Evolutionary conservation across 352 stramenopile species (phyloP), one percentile per base, ranked within the genome.

Genomic region (Pythium vanterpoolii): DNA sequence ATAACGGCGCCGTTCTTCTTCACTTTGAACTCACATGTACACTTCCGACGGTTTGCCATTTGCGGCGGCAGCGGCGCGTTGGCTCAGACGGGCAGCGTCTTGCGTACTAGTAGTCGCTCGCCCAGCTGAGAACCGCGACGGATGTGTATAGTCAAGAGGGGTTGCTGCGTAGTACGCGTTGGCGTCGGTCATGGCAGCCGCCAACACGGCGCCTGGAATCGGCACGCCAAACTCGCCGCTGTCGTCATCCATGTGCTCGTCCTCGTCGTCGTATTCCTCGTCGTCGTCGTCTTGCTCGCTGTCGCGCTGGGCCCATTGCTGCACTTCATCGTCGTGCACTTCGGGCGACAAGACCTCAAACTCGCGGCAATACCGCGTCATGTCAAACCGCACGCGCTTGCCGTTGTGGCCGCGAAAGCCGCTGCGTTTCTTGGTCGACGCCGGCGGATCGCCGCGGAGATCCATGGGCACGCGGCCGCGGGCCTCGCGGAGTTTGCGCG

Each of bases 271-370:
- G 2, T 67, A 43, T 7, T 66, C 63, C 16, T 71, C 63, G 0
- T 66, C 63, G 4, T 69, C 62, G 0, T 60, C 60, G 27, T 67
- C 55, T 24, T 68, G 54, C 30, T 71, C 54, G 40, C 54, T 71
- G 52, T 66, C 54, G 21, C 62, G 62, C n/a, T 69, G 54, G n/a
- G 59, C 36, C 62, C 62, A 69, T 4, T 48, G 47, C 34, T 71
- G 44, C 3, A 64, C 56, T 44, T 71, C 68, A 38, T 66, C 69
- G 16, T 71, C 66, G 28, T 31, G 62, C 30, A 52, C 47, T 42
- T 66, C 43, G 1, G 64, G 64, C 21, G 63, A 53, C 19, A 64
- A 48, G 19, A 73, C 69, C 18, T 76, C 69, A 62, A 76, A 76
- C 54, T 72, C 65, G 19, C 68, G 68, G 26, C 38, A 54, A 42